phyloP scores from a whole-genome alignment of 208 protist genomes.

The Perkinsela sp. region DNA sequence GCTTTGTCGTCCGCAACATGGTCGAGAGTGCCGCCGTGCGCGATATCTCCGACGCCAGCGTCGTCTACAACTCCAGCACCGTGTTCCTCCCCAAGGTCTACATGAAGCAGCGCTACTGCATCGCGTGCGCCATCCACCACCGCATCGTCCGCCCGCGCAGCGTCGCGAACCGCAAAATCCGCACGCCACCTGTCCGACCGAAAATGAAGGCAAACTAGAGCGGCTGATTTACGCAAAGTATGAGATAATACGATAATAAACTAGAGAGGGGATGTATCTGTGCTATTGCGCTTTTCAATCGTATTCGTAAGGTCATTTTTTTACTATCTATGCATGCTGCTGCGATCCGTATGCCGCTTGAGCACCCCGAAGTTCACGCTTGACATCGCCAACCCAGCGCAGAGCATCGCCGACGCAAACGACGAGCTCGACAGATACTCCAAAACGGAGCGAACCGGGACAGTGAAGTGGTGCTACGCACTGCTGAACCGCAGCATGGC shows the following conservation, averaged over 20 bases:
- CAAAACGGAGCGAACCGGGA: neutral
- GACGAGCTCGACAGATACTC: neutral
- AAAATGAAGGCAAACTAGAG: neutral
- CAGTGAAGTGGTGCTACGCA: neutral
- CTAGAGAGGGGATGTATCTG: no score
- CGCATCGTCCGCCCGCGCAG: constrained; percentile 74
- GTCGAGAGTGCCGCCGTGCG: constrained; percentile 81
- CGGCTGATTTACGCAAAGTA: neutral
- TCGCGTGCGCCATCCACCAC: constrained; percentile 95
- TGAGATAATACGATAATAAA: no score
- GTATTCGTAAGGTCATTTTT: no score
- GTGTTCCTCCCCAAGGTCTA: constrained; percentile 93
- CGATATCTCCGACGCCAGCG: constrained; percentile 82
- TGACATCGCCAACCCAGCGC: neutral
- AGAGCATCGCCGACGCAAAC: neutral
- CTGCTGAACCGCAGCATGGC: neutral
- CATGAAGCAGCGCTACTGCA: constrained; percentile 96
- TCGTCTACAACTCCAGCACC: constrained; percentile 44
- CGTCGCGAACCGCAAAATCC: constrained; percentile 36
- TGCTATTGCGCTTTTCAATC: no score
- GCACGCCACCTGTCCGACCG: constrained; percentile 5
- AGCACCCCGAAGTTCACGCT: neutral
- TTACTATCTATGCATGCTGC: no score
- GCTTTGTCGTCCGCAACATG: constrained; percentile 93
- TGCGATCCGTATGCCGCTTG: no score